Evolutionary conservation across 768 basidiomycete genomes (phyloP).

Genomic region (Lentinus brumalis): DNA sequence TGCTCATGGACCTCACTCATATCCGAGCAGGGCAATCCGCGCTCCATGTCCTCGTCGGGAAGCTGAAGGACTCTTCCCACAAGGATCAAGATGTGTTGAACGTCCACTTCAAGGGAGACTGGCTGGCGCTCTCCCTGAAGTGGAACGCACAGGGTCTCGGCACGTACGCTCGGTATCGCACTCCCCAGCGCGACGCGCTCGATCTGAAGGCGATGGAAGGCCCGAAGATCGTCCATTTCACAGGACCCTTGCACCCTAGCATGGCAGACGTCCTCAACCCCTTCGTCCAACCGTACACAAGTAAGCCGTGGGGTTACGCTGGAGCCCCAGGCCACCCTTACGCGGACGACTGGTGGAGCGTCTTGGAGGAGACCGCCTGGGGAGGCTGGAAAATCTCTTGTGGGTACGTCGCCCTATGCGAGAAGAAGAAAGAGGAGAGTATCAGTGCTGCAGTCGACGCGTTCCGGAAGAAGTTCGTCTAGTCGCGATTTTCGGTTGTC

Average conservation of each 20-base stretch:
- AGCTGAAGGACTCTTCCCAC: constrained; percentile 35
- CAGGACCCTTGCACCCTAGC: constrained; percentile 53
- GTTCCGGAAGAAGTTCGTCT: no score
- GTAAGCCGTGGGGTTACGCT: constrained; percentile 62
- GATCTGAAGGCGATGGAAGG: constrained; percentile 39
- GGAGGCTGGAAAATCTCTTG: constrained; percentile 32
- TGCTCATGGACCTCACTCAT: constrained; percentile 50
- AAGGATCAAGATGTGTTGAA: constrained; percentile 58
- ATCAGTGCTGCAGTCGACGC: no score
- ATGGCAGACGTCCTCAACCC: constrained; percentile 50
- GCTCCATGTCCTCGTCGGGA: constrained; percentile 30
- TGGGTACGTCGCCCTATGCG: constrained; percentile 16
- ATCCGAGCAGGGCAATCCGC: constrained; percentile 31
- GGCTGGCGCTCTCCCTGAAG: constrained; percentile 41
- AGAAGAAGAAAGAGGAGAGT: background rate
- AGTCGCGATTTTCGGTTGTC: no score
- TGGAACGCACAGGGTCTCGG: constrained; percentile 65
- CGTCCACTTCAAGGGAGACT: constrained; percentile 43
- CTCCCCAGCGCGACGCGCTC: constrained; percentile 38
- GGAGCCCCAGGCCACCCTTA: constrained; percentile 55
- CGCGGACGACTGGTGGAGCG: constrained; percentile 48
- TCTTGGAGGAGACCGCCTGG: constrained; percentile 48
- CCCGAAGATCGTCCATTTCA: constrained; percentile 57
- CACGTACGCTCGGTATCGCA: constrained; percentile 45
- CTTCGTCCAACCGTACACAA: constrained; percentile 52